These are phyloP conservation scores for Quercus tomentella DNA, from an alignment of 331 rosid species.

Conservation along the genomic window DNA sequence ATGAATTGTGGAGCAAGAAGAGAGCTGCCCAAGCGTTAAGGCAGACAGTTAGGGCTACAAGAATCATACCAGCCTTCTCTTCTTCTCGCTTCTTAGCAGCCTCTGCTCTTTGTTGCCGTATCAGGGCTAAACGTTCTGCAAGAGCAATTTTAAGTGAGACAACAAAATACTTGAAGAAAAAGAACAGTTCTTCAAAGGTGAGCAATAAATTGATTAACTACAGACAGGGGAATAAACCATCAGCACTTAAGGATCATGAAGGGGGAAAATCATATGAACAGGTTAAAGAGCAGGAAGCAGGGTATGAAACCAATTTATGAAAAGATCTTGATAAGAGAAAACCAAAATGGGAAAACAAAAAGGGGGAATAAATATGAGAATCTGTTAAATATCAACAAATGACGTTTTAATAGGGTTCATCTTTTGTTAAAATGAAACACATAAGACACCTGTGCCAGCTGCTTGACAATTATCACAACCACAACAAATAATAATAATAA, in stretches of 20 bases:
- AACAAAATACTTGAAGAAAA: not conserved
- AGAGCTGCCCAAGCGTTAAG: not conserved
- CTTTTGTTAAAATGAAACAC: too few species aligned
- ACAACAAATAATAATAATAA: too few species aligned
- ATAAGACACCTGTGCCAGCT: too few species aligned
- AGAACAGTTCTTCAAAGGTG: not conserved
- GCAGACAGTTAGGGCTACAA: not conserved
- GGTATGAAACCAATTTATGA: not conserved
- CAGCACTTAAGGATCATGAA: not conserved
- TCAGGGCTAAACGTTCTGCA: conserved; percentile 54
- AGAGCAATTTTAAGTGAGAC: not conserved
- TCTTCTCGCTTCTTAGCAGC: conserved; percentile 58
- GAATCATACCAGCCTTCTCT: conserved; percentile 42
- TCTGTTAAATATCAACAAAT: not conserved
- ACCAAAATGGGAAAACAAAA: not conserved
- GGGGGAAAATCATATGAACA: not conserved
- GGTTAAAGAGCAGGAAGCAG: not conserved
- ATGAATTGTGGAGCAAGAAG: not conserved
- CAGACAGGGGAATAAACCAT: not conserved
- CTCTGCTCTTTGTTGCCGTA: conserved; percentile 57
- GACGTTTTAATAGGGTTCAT: not conserved
- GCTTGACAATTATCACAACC: too few species aligned
- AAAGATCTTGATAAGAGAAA: not conserved
- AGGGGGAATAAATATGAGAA: too few species aligned
- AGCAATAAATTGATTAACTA: not conserved